These are phyloP conservation scores for Jaapia argillacea DNA, from an alignment of 768 basidiomycete genomes.

Conservation along the genomic window DNA sequence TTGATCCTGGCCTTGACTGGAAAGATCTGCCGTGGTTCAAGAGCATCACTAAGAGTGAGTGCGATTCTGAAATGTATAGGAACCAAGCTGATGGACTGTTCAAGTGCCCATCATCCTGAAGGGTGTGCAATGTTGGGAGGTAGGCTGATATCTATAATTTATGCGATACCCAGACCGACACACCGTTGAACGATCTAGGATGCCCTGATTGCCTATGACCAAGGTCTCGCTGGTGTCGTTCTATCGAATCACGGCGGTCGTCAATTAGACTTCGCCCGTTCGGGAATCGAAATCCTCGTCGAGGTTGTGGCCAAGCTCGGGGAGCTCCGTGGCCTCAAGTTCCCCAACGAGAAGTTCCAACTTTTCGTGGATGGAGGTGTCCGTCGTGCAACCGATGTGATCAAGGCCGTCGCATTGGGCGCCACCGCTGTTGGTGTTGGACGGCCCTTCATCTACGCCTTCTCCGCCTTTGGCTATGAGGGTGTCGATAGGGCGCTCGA, in stretches of 20 bases:
- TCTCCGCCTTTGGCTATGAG: conserved; percentile 79
- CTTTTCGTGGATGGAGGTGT: conserved; percentile 94
- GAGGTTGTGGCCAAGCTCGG: conserved; percentile 73
- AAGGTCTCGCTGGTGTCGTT: conserved; percentile 36
- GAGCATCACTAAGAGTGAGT: conserved; percentile 43
- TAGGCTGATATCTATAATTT: no score
- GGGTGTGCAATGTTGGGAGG: conserved; percentile 56
- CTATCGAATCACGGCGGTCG: conserved; percentile 53
- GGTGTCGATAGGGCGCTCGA: conserved; percentile 79
- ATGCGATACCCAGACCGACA: background rate
- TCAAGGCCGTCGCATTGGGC: conserved; percentile 83
- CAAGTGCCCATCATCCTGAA: conserved; percentile 54
- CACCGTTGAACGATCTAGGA: no score
- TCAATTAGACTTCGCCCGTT: conserved; percentile 39
- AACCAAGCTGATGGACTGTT: background rate
- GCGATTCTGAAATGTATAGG: background rate
- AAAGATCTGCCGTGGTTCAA: conserved; percentile 62
- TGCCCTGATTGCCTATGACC: conserved; percentile 40
- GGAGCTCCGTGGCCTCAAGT: conserved; percentile 50
- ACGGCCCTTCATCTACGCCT: conserved; percentile 82
- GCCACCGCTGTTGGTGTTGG: conserved; percentile 89
- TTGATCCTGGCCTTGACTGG: conserved; percentile 88
- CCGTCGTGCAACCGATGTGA: conserved; percentile 78
- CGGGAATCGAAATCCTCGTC: conserved; percentile 49
- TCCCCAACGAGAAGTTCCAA: conserved; percentile 75